Base-by-base conservation (phyloP, 345 rosid genomes). In the Abelmoschus esculentus region DNA sequence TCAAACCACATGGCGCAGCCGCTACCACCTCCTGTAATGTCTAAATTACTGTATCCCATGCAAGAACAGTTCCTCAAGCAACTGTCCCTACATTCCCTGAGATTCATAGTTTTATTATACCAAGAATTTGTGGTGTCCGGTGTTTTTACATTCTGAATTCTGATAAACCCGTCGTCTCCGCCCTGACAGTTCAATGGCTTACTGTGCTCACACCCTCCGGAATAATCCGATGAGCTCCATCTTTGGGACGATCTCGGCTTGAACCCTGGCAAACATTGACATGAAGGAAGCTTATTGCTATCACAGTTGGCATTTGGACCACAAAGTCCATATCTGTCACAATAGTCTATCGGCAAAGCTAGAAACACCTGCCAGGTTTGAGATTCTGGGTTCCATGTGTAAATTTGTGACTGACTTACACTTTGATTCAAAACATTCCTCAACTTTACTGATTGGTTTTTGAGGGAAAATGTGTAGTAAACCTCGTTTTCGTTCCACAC, bases 251-350 rank as follows among this genome's bases (percentile, higher is more conserved):
- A 65, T 47, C 34, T 79, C 0, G 87, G 86, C 7, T 15, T 34
- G 56, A 86, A 86, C 7, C 86, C 78, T 18, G 52, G 71, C 72
- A 79, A 32, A 54, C 87, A 86, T 14, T 70, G 46, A 58, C 87
- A 86, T 14, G 70, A 71, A 0, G 90, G 87, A 0, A 76, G 76
- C 5, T 70, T 78, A 13, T 72, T 75, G 17, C 73, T 65, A 65
- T 79, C 73, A 10, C 90, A 86, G 0, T 57, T 42, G 7, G 81
- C 86, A 69, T 78, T 73, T 0, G 78, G 44, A 26, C 90, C 90
- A 38, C 90, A 84, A 0, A 32, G 61, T 14, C 69, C 68, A 36
- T 1, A 14, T 34, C 10, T 62, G 52, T 72, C 69, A 50, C 74
- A 72, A 0, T 1, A 38, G 34, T 62, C 74, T 7, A 26, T 62